phyloP scores from a whole-genome alignment of 257 asterid species.

The Voacanga thouarsii region DNA sequence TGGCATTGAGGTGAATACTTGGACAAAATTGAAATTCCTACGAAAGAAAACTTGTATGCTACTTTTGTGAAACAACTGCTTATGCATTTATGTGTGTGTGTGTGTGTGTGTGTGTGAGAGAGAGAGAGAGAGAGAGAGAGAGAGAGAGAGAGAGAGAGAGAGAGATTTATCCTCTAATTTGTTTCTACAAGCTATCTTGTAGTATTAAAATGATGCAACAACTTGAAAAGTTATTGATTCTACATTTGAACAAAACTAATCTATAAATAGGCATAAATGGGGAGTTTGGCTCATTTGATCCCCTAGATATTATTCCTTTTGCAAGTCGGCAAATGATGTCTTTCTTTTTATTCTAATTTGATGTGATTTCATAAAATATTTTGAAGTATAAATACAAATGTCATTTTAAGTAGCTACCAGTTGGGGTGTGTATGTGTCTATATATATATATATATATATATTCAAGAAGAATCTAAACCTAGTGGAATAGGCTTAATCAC shows the following conservation, averaged over 20 bases:
- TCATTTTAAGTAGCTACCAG: too few relatives aligned
- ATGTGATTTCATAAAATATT: not conserved
- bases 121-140: too few relatives aligned
- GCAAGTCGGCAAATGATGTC: not conserved
- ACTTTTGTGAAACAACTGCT: not conserved
- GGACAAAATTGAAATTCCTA: constrained; percentile 24
- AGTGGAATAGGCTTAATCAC: not conserved
- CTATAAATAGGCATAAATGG: not conserved
- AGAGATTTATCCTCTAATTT: too few relatives aligned
- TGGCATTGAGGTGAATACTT: constrained; percentile 52
- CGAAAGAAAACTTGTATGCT: not conserved
- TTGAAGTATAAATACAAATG: too few relatives aligned
- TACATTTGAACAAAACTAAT: not conserved
- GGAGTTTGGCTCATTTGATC: not conserved
- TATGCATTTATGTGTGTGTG: too few relatives aligned
- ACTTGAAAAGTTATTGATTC: not conserved
- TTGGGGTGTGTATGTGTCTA: too few relatives aligned
- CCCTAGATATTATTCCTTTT: too few relatives aligned
- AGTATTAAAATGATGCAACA: not conserved
- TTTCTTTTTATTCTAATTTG: not conserved
- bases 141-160: too few relatives aligned
- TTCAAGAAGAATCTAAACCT: not conserved
- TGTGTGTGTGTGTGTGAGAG: too few relatives aligned
- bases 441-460: too few relatives aligned
- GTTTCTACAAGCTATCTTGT: not conserved